These are phyloP conservation scores for Botrytis elliptica DNA, from an alignment of 2,329 filamentous ascomycete species.

Conservation along the genomic window DNA sequence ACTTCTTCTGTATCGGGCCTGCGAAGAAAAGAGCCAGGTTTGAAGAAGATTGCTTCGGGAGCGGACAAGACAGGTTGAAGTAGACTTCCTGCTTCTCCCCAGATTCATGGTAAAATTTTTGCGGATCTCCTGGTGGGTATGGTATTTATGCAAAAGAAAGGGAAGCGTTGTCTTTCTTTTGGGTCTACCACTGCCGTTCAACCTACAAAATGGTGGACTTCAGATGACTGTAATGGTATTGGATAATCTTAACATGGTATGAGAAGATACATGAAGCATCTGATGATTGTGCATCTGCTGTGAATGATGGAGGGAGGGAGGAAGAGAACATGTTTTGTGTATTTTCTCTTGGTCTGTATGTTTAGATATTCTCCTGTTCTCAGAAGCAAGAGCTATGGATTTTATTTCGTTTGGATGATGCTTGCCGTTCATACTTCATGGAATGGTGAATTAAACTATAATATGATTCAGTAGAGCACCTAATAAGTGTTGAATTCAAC, in stretches of 20 bases:
- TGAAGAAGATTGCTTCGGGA: fast-evolving
- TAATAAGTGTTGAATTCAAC: background rate
- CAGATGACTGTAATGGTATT: background rate
- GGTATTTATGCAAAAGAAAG: fast-evolving
- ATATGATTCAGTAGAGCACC: background rate
- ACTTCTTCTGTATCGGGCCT: background rate
- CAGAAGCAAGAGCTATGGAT: fast-evolving
- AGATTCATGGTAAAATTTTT: fast-evolving
- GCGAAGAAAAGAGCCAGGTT: too few species aligned
- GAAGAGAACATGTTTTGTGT: background rate
- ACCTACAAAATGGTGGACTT: fast-evolving
- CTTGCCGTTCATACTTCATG: background rate
- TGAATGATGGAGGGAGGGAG: background rate
- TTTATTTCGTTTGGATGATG: fast-evolving
- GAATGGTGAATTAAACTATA: fast-evolving
- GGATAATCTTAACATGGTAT: background rate
- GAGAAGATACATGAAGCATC: background rate
- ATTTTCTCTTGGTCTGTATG: fast-evolving
- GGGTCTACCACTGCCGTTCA: background rate
- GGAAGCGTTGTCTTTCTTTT: background rate
- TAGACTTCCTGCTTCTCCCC: fast-evolving
- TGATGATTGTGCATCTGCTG: background rate
- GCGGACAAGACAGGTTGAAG: background rate
- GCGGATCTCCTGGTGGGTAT: fast-evolving
- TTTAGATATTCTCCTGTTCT: background rate